phyloP scores from a whole-genome alignment of 306 rosid genomes.

The Biancaea sappan region DNA sequence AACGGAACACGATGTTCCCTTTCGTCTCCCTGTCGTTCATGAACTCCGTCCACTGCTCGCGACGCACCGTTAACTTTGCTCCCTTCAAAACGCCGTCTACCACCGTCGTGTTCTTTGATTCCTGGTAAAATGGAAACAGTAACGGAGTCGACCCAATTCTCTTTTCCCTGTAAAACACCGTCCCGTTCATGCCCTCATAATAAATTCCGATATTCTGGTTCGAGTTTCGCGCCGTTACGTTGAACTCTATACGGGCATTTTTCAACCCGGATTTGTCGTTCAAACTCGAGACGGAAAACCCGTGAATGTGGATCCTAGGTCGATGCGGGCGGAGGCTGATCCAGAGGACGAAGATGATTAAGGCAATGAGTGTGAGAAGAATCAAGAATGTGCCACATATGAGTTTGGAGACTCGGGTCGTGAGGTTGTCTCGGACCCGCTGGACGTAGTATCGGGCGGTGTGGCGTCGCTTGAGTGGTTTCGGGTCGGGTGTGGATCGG shows the following conservation, averaged over 20 bases:
- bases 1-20: constrained; percentile 63
- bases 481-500: constrained; percentile 29
- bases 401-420: constrained; percentile 64
- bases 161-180: constrained; percentile 51
- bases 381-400: constrained; percentile 57
- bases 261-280: constrained; percentile 34
- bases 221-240: constrained; percentile 50
- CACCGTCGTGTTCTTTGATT: constrained; percentile 60
- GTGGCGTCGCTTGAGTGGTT: constrained; percentile 58
- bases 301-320: constrained; percentile 56
- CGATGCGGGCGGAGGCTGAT: constrained; percentile 70
- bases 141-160: constrained; percentile 48
- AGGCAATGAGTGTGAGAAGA: constrained; percentile 51
- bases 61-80: constrained; percentile 47
- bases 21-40: constrained; percentile 45
- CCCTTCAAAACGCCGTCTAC: constrained; percentile 49
- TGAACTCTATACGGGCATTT: constrained; percentile 42
- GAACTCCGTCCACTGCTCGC: constrained; percentile 65
- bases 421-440: constrained; percentile 81
- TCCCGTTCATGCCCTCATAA: constrained; percentile 51
- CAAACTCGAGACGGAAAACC: constrained; percentile 48
- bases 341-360: constrained; percentile 55
- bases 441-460: constrained; percentile 59
- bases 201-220: constrained; percentile 57
- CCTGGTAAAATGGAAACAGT: constrained; percentile 53